Evolutionary conservation across 768 basidiomycete species (phyloP).

Genomic region (Chlorophyllum brunneum): DNA sequence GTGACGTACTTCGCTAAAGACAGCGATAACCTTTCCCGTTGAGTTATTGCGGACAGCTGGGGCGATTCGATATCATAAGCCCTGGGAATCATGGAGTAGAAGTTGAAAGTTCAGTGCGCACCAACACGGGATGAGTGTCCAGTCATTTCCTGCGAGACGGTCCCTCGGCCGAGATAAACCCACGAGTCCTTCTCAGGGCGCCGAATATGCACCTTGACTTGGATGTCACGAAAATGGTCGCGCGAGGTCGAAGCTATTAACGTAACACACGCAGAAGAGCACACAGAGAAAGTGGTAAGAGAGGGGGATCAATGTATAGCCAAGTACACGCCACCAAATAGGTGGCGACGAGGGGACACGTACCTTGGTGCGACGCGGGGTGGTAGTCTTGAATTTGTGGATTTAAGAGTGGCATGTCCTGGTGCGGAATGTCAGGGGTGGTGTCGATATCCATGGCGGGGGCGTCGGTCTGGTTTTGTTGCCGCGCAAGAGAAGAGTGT

Average conservation of each 20-base stretch:
- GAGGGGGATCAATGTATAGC: not conserved
- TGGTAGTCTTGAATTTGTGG: conserved; percentile 8
- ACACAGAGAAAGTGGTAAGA: not conserved
- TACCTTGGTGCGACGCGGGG: conserved; percentile 9
- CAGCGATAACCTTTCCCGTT: conserved; percentile 63
- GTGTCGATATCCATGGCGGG: conserved; percentile 11
- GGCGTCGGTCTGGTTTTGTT: conserved; percentile 7
- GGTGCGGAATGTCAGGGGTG: not conserved
- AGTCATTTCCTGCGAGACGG: conserved; percentile 69
- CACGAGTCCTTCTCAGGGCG: conserved; percentile 76
- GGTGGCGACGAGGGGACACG: not conserved
- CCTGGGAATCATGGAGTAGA: not conserved
- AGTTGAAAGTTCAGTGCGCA: conserved; percentile 32
- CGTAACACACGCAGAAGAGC: too few relatives aligned
- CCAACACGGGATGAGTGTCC: conserved; percentile 82
- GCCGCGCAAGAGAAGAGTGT: not conserved
- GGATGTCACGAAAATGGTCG: conserved; percentile 69
- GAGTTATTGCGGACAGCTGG: conserved; percentile 62
- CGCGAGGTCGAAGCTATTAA: conserved; percentile 28
- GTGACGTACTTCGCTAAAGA: conserved; percentile 63
- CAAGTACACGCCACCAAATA: not conserved
- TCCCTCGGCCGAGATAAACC: conserved; percentile 75
- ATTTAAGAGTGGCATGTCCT: conserved; percentile 3
- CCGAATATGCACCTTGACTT: conserved; percentile 83
- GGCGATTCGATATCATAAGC: conserved; percentile 8